These are phyloP conservation scores for Sclerospora graminicola DNA, from an alignment of 352 stramenopile species.

Conservation along the genomic window DNA sequence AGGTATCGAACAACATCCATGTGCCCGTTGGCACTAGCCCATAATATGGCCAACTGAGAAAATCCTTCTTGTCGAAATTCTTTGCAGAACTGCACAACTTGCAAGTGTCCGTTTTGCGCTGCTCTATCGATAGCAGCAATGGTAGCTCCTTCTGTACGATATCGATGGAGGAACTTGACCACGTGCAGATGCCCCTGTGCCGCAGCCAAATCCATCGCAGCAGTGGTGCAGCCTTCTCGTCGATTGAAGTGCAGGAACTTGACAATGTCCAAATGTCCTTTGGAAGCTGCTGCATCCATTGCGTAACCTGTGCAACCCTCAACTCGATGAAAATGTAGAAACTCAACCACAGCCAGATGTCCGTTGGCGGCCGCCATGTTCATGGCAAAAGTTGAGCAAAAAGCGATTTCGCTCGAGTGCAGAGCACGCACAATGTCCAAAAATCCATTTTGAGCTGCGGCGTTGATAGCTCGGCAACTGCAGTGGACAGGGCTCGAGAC, in stretches of 20 bases:
- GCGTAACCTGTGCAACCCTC: slow-evolving; percentile 31
- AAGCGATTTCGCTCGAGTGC: slow-evolving; percentile 11
- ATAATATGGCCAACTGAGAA: slow-evolving; percentile 32
- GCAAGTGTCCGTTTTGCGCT: not conserved
- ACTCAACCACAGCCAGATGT: slow-evolving; percentile 18
- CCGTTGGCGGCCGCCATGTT: slow-evolving; percentile 14
- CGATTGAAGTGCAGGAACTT: slow-evolving; percentile 28
- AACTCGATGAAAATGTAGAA: slow-evolving; percentile 22
- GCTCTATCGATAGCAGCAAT: slow-evolving; percentile 9
- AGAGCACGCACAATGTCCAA: not conserved
- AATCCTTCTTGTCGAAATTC: no score
- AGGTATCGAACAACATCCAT: slow-evolving; percentile 16
- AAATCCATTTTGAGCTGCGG: not conserved
- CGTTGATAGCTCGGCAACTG: not conserved
- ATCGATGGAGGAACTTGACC: slow-evolving; percentile 26
- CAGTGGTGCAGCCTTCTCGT: slow-evolving; percentile 20
- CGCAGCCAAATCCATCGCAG: slow-evolving; percentile 25
- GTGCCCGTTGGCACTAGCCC: no score
- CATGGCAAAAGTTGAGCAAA: slow-evolving; percentile 16
- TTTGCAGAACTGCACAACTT: slow-evolving; percentile 19
- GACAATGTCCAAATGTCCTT: slow-evolving; percentile 23
- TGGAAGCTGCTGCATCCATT: slow-evolving; percentile 29
- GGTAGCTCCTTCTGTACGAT: slow-evolving; percentile 22
- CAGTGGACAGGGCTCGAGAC: not conserved
- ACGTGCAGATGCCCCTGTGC: slow-evolving; percentile 20